A percentile compares a stretch with the other conserved stretches of the same genome.
These are phyloP conservation scores for Trifolium dubium DNA, from an alignment of 306 rosid genomes.

Conservation along the genomic window DNA sequence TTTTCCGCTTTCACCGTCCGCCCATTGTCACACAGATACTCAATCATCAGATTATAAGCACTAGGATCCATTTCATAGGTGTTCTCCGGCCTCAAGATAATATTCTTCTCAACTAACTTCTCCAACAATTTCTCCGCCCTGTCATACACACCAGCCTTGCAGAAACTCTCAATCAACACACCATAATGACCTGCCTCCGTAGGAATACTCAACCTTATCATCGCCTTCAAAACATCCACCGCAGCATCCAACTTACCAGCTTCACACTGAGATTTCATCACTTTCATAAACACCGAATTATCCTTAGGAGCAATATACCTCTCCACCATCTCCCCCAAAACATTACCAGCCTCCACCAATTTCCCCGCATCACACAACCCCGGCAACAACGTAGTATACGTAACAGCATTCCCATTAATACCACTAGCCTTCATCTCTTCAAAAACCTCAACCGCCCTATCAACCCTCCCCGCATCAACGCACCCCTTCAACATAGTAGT, in stretches of 20 bases:
- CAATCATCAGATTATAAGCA: slow-evolving; percentile 78
- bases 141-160: slow-evolving; percentile 71
- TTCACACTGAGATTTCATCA: slow-evolving; percentile 67
- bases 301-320: slow-evolving; percentile 77
- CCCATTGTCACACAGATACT: slow-evolving; percentile 74
- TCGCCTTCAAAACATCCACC: slow-evolving; percentile 70
- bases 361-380: slow-evolving; percentile 80
- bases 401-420: slow-evolving; percentile 75
- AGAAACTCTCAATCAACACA: slow-evolving; percentile 74
- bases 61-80: slow-evolving; percentile 69
- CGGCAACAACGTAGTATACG: slow-evolving; percentile 74
- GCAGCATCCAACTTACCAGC: slow-evolving; percentile 85
- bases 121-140: slow-evolving; percentile 75
- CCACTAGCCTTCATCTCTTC: slow-evolving; percentile 77
- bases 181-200: slow-evolving; percentile 93
- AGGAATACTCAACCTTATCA: slow-evolving; percentile 82
- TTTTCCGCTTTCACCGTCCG: slow-evolving; percentile 75
- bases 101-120: slow-evolving; percentile 81
- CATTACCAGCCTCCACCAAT: slow-evolving; percentile 54
- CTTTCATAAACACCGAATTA: slow-evolving; percentile 61
- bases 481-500: slow-evolving; percentile 85
- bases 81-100: slow-evolving; percentile 68
- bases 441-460: slow-evolving; percentile 61
- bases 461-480: slow-evolving; percentile 62
- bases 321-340: slow-evolving; percentile 80